Evolutionary conservation across 345 rosid species (phyloP).

Genomic region (Turnera subulata): DNA sequence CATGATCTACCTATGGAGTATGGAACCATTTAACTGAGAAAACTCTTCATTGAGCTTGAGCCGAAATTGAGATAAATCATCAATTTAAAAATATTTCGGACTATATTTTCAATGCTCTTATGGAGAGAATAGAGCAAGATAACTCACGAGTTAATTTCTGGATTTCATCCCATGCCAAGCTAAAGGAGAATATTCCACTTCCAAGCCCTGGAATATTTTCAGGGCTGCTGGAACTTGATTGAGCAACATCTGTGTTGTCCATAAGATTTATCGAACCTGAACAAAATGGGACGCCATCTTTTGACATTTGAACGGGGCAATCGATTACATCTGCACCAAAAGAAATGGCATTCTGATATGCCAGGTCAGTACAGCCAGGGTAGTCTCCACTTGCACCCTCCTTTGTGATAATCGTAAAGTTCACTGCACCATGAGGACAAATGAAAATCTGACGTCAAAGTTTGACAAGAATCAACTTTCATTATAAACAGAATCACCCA

Average conservation of each 20-base stretch:
- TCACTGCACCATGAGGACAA: constrained; percentile 26
- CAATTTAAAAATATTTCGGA: too few relatives aligned
- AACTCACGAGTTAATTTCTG: constrained; percentile 59
- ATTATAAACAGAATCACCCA: too few relatives aligned
- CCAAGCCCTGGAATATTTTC: constrained; percentile 40
- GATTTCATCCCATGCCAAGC: constrained; percentile 67
- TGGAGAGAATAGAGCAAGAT: not conserved
- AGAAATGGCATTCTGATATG: constrained; percentile 62
- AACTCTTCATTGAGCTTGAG: too few relatives aligned
- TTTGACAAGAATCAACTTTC: too few relatives aligned
- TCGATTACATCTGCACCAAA: constrained; percentile 74
- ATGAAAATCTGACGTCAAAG: too few relatives aligned
- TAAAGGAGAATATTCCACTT: constrained; percentile 56
- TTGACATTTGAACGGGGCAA: constrained; percentile 83
- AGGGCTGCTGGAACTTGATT: constrained; percentile 16
- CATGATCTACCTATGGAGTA: too few relatives aligned
- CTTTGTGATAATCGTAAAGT: constrained; percentile 52
- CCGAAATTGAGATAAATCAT: too few relatives aligned
- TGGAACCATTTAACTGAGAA: too few relatives aligned
- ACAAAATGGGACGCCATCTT: constrained; percentile 71
- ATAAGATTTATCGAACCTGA: constrained; percentile 56
- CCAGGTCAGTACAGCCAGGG: constrained; percentile 81
- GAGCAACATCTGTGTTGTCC: constrained; percentile 37
- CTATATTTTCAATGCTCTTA: too few relatives aligned
- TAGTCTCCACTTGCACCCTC: constrained; percentile 93